Base-by-base conservation (phyloP, 805 yeast species). In the Saccharomycopsis vini region DNA sequence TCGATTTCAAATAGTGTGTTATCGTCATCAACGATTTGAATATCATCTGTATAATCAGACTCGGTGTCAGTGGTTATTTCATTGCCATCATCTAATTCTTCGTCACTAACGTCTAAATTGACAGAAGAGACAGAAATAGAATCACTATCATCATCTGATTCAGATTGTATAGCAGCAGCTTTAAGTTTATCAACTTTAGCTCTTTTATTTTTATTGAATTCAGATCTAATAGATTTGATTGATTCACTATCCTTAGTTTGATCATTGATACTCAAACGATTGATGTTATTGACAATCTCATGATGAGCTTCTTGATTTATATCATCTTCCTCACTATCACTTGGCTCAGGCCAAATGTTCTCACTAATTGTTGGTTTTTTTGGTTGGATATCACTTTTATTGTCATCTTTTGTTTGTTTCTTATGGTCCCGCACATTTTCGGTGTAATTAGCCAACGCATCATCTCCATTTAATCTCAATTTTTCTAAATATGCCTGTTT, bases 141-240 rank as follows among this genome's bases (percentile, higher is more conserved):
- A 28, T 45, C 53, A 7, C 42, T 37, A 24, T 36, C 46, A 32
- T 46, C 43, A 16, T 38, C 52, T 15, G 44, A 26, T 28, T 46
- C 47, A 12, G 40, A 35, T 16, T 42, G 41, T 28, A 38, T 40
- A 20, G 26, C 46, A 13, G 46, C 50, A 16, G 10, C 38, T 5
- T 38, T 33, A 5, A 48, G 30, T 24, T 39, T 23, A n/a, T 42
- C 36, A 23, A 46, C 30, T 23, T 45, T 47, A 16, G 43, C 52
- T 24, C 56, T 42, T 35, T 50, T 50, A 44, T 43, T 57, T 55
- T 44, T 52, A 16, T 41, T 40, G 19, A 44, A 44, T 13, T 56
- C 39, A 55, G 61, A 46, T 55, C 58, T 18, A 5, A 49, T 43
- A 9, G 52, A 40, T 23, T 40, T 32, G 2, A 47, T 32, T 4